Evolutionary conservation across 768 basidiomycete species (phyloP).

Genomic region (Scleroderma citrinum): DNA sequence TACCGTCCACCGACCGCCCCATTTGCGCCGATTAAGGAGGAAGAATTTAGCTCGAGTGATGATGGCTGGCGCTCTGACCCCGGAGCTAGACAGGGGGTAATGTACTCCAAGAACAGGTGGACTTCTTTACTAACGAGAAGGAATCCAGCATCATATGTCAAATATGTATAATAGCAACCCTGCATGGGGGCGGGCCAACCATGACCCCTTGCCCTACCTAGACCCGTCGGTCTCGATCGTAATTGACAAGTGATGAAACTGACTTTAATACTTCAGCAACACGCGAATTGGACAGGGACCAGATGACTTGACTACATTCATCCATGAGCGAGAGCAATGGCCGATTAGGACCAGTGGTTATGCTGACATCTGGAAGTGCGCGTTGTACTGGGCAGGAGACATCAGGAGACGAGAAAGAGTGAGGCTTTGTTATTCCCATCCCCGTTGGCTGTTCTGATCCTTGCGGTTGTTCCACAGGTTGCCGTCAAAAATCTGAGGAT

Average conservation of each 20-base stretch:
- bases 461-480: background rate
- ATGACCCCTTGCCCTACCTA: background rate
- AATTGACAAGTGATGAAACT: background rate
- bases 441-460: background rate
- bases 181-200: background rate
- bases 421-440: background rate
- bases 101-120: background rate
- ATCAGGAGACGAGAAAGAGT: background rate
- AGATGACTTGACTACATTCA: background rate
- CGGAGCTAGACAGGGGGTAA: no score
- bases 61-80: no score
- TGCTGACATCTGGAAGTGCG: constrained; percentile 1
- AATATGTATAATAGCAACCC: background rate
- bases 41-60: no score
- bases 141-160: background rate
- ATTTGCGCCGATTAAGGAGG: no score
- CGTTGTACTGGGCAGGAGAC: background rate
- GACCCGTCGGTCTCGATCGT: background rate
- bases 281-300: background rate
- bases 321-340: background rate
- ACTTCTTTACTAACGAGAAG: background rate
- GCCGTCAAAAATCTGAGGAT: background rate
- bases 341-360: background rate
- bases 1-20: no score
- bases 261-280: background rate